Evolutionary conservation across 495 filamentous ascomycete species (phyloP).

Genomic region (Durotheca rogersii): DNA sequence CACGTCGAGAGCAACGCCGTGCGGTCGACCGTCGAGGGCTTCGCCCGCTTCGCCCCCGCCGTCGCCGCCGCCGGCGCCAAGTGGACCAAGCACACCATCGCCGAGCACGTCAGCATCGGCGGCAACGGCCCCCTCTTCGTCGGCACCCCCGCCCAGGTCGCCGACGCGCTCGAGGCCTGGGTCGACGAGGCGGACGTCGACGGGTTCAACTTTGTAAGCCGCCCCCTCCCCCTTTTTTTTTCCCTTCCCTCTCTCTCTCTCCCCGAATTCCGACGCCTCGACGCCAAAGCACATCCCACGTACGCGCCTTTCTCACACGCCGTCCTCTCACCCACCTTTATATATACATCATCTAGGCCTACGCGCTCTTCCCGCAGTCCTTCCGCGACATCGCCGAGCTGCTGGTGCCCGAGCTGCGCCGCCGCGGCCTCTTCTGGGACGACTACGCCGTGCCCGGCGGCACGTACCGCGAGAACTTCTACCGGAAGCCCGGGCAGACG

Average conservation of each 20-base stretch:
- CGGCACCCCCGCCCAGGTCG: constrained; percentile 55
- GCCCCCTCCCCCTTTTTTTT: too few species aligned
- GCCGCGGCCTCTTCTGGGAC: constrained; percentile 51
- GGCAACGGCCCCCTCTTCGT: constrained; percentile 55
- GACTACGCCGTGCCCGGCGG: constrained; percentile 49
- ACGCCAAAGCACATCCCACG: too few species aligned
- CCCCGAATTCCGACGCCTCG: neutral
- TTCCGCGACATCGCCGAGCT: constrained; percentile 61
- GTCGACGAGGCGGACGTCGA: constrained; percentile 59
- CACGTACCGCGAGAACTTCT: constrained; percentile 50
- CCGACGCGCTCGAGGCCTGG: constrained; percentile 59
- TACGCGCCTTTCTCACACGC: too few species aligned
- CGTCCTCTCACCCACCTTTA: too few species aligned
- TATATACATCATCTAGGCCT: too few species aligned
- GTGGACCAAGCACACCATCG: constrained; percentile 65
- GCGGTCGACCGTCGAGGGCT: constrained; percentile 47
- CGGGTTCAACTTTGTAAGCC: constrained; percentile 58
- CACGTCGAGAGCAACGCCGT: constrained; percentile 66
- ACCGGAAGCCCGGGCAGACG: constrained; percentile 34
- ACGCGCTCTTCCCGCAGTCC: constrained; percentile 60
- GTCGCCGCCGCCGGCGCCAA: constrained; percentile 47
- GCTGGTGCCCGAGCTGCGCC: constrained; percentile 56
- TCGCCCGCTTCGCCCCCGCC: constrained; percentile 38
- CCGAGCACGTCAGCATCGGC: constrained; percentile 59
- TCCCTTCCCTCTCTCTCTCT: neutral